Evolutionary conservation across 805 yeast species (phyloP).

Genomic region (Yamadazyma takamatsuzukensis): DNA sequence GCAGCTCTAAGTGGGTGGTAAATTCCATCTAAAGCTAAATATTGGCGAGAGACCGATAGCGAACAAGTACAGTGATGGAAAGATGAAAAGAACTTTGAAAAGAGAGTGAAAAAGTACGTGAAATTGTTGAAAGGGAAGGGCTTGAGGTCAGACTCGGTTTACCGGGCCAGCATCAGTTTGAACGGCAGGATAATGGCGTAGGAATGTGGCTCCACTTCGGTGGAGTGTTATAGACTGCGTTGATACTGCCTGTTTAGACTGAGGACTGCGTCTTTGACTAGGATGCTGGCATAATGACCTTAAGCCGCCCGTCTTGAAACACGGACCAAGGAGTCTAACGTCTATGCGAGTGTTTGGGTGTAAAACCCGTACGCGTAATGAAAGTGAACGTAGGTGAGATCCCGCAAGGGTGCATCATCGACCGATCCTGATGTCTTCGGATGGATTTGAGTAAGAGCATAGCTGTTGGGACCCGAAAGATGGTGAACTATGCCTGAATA

Average conservation of each 20-base stretch:
- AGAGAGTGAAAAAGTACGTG: slow-evolving; percentile 45
- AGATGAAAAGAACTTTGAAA: slow-evolving; percentile 44
- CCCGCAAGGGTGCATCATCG: slow-evolving; percentile 32
- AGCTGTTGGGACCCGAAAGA: slow-evolving; percentile 45
- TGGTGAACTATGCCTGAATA: slow-evolving; percentile 44
- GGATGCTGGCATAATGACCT: slow-evolving; percentile 26
- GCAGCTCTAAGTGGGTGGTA: slow-evolving; percentile 39
- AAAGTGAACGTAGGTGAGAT: slow-evolving; percentile 37
- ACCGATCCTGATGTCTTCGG: slow-evolving; percentile 38
- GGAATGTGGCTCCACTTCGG: slow-evolving; percentile 28
- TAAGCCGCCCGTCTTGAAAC: slow-evolving; percentile 34
- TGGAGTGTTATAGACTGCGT: slow-evolving; percentile 22
- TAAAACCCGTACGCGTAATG: slow-evolving; percentile 39
- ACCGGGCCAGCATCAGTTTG: slow-evolving; percentile 31
- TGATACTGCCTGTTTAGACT: slow-evolving; percentile 19
- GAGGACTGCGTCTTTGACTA: slow-evolving; percentile 35
- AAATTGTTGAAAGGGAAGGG: slow-evolving; percentile 44
- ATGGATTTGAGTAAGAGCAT: slow-evolving; percentile 42
- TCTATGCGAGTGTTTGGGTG: slow-evolving; percentile 41
- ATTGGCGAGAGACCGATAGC: slow-evolving; percentile 47
- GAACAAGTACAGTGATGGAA: slow-evolving; percentile 46
- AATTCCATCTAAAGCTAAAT: slow-evolving; percentile 41
- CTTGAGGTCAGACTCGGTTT: slow-evolving; percentile 34
- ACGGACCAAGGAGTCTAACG: slow-evolving; percentile 42
- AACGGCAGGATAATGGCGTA: slow-evolving; percentile 25